phyloP scores from a whole-genome alignment of 768 basidiomycete species.

The Phylloporus scabripes region DNA sequence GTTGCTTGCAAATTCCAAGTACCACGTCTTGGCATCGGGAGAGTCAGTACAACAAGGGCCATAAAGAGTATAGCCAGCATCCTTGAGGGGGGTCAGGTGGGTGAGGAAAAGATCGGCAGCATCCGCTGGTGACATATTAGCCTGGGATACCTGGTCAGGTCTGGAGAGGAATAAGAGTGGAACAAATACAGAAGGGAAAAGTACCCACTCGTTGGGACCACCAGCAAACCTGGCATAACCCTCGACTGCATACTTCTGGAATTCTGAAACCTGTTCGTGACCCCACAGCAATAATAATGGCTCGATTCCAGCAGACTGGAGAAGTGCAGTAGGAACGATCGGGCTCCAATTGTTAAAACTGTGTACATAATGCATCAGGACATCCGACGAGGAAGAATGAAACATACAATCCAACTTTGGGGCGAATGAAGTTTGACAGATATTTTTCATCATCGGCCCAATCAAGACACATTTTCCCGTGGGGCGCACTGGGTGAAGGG shows the following conservation, averaged over 20 bases:
- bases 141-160: conserved; percentile 60
- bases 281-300: too few species aligned
- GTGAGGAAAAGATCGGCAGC: conserved; percentile 54
- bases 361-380: not conserved
- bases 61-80: conserved; percentile 51
- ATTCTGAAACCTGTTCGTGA: too few species aligned
- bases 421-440: conserved; percentile 45
- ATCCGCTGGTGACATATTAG: conserved; percentile 47
- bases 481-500: conserved; percentile 11
- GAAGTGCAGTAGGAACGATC: too few species aligned
- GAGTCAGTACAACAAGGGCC: conserved; percentile 67
- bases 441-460: not conserved
- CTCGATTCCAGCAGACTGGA: too few species aligned
- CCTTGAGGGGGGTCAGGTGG: conserved; percentile 54
- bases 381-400: not conserved
- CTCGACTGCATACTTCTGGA: conserved; percentile 38
- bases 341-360: conserved; percentile 66
- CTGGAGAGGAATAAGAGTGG: conserved; percentile 33
- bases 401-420: conserved; percentile 40
- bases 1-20: conserved; percentile 45
- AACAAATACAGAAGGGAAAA: not conserved
- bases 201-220: conserved; percentile 70
- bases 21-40: conserved; percentile 57
- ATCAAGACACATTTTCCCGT: conserved; percentile 53
- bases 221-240: conserved; percentile 50